Evolutionary conservation across 1,284 basidiomycete species (phyloP).

Genomic region (Apiotrichum brassicae): DNA sequence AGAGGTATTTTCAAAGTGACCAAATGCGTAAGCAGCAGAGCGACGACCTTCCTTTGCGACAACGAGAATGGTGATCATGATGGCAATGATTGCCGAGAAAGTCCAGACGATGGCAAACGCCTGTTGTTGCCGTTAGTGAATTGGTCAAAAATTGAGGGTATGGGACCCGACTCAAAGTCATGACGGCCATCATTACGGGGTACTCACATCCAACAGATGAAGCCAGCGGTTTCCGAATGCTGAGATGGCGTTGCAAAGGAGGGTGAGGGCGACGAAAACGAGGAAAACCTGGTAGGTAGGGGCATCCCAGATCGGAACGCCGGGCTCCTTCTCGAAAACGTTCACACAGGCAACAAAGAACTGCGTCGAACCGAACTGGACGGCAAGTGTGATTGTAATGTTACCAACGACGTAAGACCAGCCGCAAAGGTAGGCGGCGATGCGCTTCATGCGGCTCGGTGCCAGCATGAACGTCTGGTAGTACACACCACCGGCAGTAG

Average conservation of each 20-base stretch:
- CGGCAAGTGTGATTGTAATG: constrained; percentile 46
- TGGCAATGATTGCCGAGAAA: constrained; percentile 20
- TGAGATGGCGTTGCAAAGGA: constrained; percentile 18
- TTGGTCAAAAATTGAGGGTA: not conserved
- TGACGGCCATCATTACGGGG: too few relatives aligned
- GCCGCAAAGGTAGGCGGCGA: constrained; percentile 47
- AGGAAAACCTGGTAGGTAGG: constrained; percentile 21
- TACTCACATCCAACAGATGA: constrained; percentile 33
- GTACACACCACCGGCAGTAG: constrained; percentile 48
- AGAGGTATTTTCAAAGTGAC: constrained; percentile 15
- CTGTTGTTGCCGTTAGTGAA: constrained; percentile 13
- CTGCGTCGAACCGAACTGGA: constrained; percentile 45
- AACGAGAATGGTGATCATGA: constrained; percentile 37
- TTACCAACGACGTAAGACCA: constrained; percentile 49
- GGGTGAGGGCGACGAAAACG: constrained; percentile 11
- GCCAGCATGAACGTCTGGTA: constrained; percentile 47
- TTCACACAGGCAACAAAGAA: constrained; percentile 26
- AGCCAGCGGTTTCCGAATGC: constrained; percentile 36
- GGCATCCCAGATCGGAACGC: constrained; percentile 12
- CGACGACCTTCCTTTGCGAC: constrained; percentile 37
- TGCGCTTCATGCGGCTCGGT: constrained; percentile 34
- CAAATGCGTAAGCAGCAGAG: constrained; percentile 29
- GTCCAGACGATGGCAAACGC: constrained; percentile 29
- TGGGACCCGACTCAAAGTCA: too few relatives aligned
- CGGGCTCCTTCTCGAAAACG: constrained; percentile 15